A percentile compares a stretch with the other conserved stretches of the same genome.
phyloP scores from a whole-genome alignment of 2,329 filamentous ascomycete species.

The Phaeosphaeria sp. region DNA sequence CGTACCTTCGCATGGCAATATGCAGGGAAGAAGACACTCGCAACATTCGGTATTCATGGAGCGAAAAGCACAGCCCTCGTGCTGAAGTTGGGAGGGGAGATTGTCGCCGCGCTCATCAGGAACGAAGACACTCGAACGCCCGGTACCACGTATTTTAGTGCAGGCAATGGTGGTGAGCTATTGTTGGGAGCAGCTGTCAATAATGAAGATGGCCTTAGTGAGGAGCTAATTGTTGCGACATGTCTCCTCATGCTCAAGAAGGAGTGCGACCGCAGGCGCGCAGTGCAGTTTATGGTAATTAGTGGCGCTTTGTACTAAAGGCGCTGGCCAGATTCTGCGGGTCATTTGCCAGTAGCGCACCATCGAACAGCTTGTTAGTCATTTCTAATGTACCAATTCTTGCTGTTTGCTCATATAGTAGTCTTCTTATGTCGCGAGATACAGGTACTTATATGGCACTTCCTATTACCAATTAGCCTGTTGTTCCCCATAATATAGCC shows the following conservation, averaged over 20 bases:
- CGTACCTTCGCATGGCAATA: slow-evolving; percentile 64
- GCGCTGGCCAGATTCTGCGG: not conserved
- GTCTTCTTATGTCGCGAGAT: not conserved
- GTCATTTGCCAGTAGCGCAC: no score
- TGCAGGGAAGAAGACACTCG: slow-evolving; percentile 25
- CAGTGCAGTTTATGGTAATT: slow-evolving; percentile 59
- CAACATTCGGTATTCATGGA: slow-evolving; percentile 1
- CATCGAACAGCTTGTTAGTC: not conserved
- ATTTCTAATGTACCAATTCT: not conserved
- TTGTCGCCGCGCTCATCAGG: slow-evolving; percentile 50
- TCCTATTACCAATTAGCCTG: not conserved
- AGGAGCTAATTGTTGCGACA: slow-evolving; percentile 62
- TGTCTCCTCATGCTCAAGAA: slow-evolving; percentile 69
- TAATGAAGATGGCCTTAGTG: slow-evolving; percentile 30
- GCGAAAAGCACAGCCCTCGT: slow-evolving; percentile 28
- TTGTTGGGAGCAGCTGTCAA: slow-evolving; percentile 52
- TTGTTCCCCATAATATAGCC: not conserved
- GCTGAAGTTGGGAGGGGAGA: slow-evolving; percentile 19
- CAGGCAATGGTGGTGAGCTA: slow-evolving; percentile 55
- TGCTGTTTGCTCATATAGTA: not conserved
- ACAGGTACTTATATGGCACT: not conserved
- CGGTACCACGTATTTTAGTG: slow-evolving; percentile 44
- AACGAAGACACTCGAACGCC: slow-evolving; percentile 50
- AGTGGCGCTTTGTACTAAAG: slow-evolving; percentile 5
- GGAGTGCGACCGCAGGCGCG: slow-evolving; percentile 65